Evolutionary conservation across 2,329 filamentous ascomycete species (phyloP).

Genomic region (Cercospora berteroae): DNA sequence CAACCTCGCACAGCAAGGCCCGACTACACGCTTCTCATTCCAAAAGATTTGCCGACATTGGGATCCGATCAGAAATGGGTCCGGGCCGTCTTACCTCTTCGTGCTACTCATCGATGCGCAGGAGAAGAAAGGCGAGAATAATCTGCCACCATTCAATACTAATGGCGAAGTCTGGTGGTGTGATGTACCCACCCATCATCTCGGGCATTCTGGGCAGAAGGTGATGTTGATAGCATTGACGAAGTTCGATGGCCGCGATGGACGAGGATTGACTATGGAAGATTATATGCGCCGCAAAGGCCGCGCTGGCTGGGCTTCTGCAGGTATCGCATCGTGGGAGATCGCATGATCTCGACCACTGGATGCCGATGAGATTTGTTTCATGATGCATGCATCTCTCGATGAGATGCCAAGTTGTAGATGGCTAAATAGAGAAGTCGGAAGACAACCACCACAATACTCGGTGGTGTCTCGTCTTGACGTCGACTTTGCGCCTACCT

Average conservation of each 20-base stretch:
- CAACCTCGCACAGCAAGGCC: slow-evolving; percentile 53
- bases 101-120: slow-evolving; percentile 65
- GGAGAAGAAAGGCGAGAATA: slow-evolving; percentile 55
- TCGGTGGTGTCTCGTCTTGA: background rate
- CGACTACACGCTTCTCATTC: slow-evolving; percentile 68
- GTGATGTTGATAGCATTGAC: slow-evolving; percentile 64
- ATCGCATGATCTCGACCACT: slow-evolving; percentile 39
- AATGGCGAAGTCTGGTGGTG: slow-evolving; percentile 82
- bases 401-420: too few species aligned
- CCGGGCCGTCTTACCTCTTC: slow-evolving; percentile 66
- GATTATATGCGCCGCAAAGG: slow-evolving; percentile 52
- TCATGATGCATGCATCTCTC: background rate
- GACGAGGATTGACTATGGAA: slow-evolving; percentile 51
- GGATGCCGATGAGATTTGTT: background rate
- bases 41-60: slow-evolving; percentile 78
- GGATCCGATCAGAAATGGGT: slow-evolving; percentile 67
- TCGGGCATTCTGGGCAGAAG: slow-evolving; percentile 68
- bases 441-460: too few species aligned
- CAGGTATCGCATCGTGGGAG: slow-evolving; percentile 55
- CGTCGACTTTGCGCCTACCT: background rate
- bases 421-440: background rate
- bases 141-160: slow-evolving; percentile 66
- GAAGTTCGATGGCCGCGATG: slow-evolving; percentile 51
- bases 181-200: slow-evolving; percentile 63
- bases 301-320: slow-evolving; percentile 49